Evolutionary conservation across 805 yeast species (phyloP).

Genomic region (Danielia oregonensis): DNA sequence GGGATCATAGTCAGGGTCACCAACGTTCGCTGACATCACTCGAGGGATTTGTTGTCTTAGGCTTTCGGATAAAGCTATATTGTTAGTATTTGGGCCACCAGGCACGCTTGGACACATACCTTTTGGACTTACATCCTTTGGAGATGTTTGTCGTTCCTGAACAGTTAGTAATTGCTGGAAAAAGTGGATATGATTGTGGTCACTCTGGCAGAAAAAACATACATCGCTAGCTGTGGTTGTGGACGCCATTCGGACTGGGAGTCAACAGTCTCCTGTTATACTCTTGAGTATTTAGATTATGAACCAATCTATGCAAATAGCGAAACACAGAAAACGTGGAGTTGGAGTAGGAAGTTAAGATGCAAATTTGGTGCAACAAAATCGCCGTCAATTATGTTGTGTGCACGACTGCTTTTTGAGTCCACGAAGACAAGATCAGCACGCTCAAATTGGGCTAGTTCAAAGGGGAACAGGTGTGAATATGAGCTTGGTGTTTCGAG

Average conservation of each 20-base stretch:
- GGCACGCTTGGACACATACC: conserved; percentile 6
- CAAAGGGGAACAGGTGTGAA: no score
- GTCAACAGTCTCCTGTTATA: no score
- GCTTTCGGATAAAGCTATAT: conserved; percentile 5
- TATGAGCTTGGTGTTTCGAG: no score
- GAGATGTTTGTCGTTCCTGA: not conserved
- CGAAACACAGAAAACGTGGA: no score
- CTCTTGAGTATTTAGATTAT: no score
- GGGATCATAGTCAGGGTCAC: conserved; percentile 23
- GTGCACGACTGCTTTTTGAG: no score
- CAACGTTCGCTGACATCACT: conserved; percentile 3
- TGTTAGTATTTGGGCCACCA: conserved; percentile 3
- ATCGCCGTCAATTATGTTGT: not conserved
- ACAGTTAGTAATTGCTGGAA: not conserved
- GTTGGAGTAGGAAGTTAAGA: not conserved
- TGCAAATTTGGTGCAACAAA: conserved; percentile 1
- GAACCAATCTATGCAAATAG: no score
- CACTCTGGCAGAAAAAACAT: no score
- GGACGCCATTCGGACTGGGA: no score
- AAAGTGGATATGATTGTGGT: not conserved
- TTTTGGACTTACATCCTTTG: conserved; percentile 5
- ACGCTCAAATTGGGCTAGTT: no score
- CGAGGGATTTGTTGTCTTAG: conserved; percentile 6
- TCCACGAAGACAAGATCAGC: no score
- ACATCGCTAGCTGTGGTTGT: no score